These are phyloP conservation scores for Mycosphaerelloides madeirae DNA, from an alignment of 2,329 filamentous ascomycete genomes.

Conservation along the genomic window DNA sequence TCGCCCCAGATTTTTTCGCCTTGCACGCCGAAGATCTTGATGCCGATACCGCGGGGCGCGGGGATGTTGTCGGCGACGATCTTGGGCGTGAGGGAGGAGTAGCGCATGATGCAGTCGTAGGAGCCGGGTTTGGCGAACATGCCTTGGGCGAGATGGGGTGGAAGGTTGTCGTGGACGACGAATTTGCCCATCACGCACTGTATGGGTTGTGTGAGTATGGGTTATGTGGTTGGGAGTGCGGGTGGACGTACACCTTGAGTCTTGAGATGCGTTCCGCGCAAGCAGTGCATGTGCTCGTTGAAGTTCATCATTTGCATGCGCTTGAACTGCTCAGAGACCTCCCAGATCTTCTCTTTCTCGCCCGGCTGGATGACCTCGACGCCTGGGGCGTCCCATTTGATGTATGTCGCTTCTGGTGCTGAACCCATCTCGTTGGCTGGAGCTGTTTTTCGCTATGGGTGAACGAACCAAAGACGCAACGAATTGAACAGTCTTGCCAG, in stretches of 20 bases:
- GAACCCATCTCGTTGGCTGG: slow-evolving; percentile 12
- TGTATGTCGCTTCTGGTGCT: slow-evolving; percentile 14
- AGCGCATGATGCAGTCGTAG: slow-evolving; percentile 36
- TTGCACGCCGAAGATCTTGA: slow-evolving; percentile 35
- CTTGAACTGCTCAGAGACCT: slow-evolving; percentile 36
- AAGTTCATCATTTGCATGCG: slow-evolving; percentile 40
- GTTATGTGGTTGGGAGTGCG: not conserved
- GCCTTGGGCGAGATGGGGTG: slow-evolving; percentile 34
- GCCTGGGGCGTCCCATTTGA: slow-evolving; percentile 31
- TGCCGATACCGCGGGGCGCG: slow-evolving; percentile 33
- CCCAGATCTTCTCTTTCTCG: slow-evolving; percentile 35
- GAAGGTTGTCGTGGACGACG: slow-evolving; percentile 31
- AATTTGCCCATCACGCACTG: slow-evolving; percentile 32
- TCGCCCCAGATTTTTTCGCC: slow-evolving; percentile 35
- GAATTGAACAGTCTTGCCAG: not conserved
- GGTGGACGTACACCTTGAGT: slow-evolving; percentile 27
- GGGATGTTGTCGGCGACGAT: slow-evolving; percentile 34
- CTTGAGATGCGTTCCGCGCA: slow-evolving; percentile 37
- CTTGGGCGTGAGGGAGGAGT: slow-evolving; percentile 35
- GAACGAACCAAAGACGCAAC: not conserved
- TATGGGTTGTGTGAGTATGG: not conserved
- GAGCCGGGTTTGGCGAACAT: slow-evolving; percentile 33
- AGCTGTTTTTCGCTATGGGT: not conserved
- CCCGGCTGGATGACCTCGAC: slow-evolving; percentile 31
- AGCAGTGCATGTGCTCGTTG: slow-evolving; percentile 35